Conservation (phyloP, 352 stramenopile genomes). For the Phytopythium ostracodes region DNA sequence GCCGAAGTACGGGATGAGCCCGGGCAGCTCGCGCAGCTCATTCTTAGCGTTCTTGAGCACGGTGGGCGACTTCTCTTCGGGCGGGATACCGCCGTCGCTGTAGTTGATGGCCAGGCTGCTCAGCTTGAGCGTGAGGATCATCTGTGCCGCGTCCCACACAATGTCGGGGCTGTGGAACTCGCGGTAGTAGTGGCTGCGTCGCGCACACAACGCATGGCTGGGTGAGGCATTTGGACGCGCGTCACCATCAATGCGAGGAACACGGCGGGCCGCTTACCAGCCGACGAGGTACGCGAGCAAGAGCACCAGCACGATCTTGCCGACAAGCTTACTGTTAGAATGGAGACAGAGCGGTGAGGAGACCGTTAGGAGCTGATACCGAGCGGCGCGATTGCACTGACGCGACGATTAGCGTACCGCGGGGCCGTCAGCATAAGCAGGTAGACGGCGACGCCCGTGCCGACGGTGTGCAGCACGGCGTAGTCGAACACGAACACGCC, state of each 20-base stretch:
- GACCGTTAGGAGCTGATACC: not conserved
- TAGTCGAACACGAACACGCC: conserved; percentile 81
- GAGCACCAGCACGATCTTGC: conserved; percentile 53
- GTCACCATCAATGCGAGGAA: not conserved
- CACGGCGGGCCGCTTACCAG: conserved; percentile 31
- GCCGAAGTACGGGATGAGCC: conserved; percentile 70
- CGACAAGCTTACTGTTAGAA: conserved; percentile 44
- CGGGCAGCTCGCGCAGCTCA: conserved; percentile 54
- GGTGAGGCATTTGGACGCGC: not conserved
- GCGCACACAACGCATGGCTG: not conserved
- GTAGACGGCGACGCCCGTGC: conserved; percentile 56
- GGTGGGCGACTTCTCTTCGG: conserved; percentile 67
- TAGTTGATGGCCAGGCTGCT: conserved; percentile 81
- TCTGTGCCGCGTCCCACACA: conserved; percentile 83
- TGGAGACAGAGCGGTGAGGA: not conserved
- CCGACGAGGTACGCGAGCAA: conserved; percentile 67
- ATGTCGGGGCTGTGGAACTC: conserved; percentile 78
- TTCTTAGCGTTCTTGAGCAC: conserved; percentile 84
- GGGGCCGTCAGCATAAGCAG: conserved; percentile 60
- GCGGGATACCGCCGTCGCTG: conserved; percentile 61
- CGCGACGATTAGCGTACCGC: conserved; percentile 21
- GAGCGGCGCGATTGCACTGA: not conserved
- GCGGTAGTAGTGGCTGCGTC: conserved; percentile 74
- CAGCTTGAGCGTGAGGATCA: conserved; percentile 85
- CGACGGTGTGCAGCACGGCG: conserved; percentile 71